A percentile compares a stretch with the other conserved stretches of the same genome.
These are phyloP conservation scores for Pistacia atlantica DNA, from an alignment of 345 rosid species.

Conservation along the genomic window DNA sequence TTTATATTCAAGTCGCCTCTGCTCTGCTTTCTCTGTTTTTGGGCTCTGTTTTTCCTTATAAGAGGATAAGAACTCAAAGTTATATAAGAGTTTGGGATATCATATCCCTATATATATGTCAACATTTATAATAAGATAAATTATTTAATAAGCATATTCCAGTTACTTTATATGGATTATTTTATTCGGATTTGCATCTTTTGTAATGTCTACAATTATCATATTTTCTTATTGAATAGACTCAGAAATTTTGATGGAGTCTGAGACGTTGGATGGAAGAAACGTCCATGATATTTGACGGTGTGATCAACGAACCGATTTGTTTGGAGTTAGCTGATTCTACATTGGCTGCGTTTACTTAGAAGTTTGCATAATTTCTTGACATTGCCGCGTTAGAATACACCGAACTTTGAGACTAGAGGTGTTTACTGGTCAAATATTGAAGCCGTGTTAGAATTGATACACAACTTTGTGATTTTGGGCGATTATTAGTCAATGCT, in stretches of 20 bases:
- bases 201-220: no score
- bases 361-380: conserved; percentile 14
- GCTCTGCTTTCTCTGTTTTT: conserved; percentile 10
- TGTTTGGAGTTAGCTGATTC: neutral
- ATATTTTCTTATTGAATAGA: no score
- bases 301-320: conserved; percentile 9
- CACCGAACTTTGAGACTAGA: conserved; percentile 26
- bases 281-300: conserved; percentile 11
- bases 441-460: neutral
- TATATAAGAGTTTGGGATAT: no score
- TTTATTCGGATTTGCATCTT: no score
- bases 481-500: no score
- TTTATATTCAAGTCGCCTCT: neutral
- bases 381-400: conserved; percentile 26
- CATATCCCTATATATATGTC: no score
- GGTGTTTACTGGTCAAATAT: neutral
- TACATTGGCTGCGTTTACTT: conserved; percentile 13
- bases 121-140: no score
- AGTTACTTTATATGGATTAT: no score
- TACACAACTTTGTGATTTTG: no score
- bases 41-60: neutral
- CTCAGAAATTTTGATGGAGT: neutral
- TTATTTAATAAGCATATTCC: no score
- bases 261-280: conserved; percentile 16
- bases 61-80: neutral